These are phyloP conservation scores for Colletotrichum tanaceti DNA, from an alignment of 2,329 filamentous ascomycete genomes.

Conservation along the genomic window DNA sequence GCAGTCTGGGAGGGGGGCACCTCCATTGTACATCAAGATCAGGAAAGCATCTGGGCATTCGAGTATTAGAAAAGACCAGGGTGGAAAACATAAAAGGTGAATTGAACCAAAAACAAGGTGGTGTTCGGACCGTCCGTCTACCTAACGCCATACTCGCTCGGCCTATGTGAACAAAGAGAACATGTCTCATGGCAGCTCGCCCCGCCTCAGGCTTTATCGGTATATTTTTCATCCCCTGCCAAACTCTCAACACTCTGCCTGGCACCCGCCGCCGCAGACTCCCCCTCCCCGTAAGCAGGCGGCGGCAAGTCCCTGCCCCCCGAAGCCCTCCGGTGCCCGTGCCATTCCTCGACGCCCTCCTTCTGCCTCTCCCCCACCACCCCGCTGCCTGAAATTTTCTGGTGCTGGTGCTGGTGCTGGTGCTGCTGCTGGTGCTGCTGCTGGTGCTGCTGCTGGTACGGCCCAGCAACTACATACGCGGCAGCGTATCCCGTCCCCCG, in stretches of 20 bases:
- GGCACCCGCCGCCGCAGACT: conserved; percentile 3
- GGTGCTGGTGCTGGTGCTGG: neutral
- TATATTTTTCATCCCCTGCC: conserved; percentile 14
- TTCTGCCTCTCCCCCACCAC: conserved; percentile 3
- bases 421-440: conserved; percentile 6
- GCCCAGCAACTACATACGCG: neutral
- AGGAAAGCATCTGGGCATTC: conserved; percentile 37
- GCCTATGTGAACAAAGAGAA: neutral
- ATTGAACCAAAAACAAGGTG: conserved; percentile 13
- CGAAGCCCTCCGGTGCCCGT: conserved; percentile 2
- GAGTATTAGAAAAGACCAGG: conserved; percentile 34
- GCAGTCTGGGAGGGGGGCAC: neutral
- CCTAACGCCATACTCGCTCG: conserved; percentile 28
- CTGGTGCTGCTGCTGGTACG: conserved; percentile 1
- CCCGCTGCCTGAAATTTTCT: neutral
- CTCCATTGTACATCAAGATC: conserved; percentile 38
- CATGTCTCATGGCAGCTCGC: neutral
- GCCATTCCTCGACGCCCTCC: conserved; percentile 17
- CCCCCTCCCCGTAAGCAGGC: conserved; percentile 30
- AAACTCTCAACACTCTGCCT: conserved; percentile 28
- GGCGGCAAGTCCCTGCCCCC: conserved; percentile 22
- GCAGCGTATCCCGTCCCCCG: conserved; percentile 14
- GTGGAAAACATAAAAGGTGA: conserved; percentile 15
- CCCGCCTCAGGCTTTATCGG: neutral
- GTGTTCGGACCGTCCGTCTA: conserved; percentile 8